phyloP scores from a whole-genome alignment of 1,284 basidiomycete genomes.

The Irpex sp. region DNA sequence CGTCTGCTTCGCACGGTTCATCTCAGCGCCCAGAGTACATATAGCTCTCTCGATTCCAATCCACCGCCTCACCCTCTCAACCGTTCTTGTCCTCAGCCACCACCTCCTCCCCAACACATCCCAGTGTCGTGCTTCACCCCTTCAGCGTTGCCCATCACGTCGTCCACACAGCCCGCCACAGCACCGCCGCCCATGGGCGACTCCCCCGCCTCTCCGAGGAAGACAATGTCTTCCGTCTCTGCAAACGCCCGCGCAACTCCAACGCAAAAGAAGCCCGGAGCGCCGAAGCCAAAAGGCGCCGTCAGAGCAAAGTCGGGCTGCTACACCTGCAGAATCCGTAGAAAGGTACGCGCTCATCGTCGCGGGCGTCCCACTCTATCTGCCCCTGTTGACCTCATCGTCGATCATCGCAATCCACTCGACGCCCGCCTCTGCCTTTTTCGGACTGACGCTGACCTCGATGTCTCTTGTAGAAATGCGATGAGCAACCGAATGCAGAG shows the following conservation, averaged over 20 bases:
- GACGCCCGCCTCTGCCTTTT: slow-evolving; percentile 13
- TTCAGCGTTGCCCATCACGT: slow-evolving; percentile 14
- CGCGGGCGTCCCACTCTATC: slow-evolving; percentile 13
- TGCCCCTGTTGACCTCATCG: slow-evolving; percentile 12
- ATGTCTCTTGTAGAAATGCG: slow-evolving; percentile 63
- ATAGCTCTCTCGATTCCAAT: slow-evolving; percentile 19
- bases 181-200: slow-evolving; percentile 27
- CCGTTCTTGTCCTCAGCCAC: slow-evolving; percentile 17
- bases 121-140: slow-evolving; percentile 16
- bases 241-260: slow-evolving; percentile 28
- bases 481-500: slow-evolving; percentile 60
- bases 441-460: slow-evolving; percentile 13
- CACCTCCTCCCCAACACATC: slow-evolving; percentile 21
- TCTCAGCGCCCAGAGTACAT: slow-evolving; percentile 32
- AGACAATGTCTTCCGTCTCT: slow-evolving; percentile 33
- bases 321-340: slow-evolving; percentile 79
- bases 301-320: slow-evolving; percentile 80
- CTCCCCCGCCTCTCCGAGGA: slow-evolving; percentile 29
- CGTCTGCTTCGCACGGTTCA: slow-evolving; percentile 22
- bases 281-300: slow-evolving; percentile 72
- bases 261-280: slow-evolving; percentile 43
- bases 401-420: slow-evolving; percentile 13
- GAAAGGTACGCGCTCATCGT: slow-evolving; percentile 52
- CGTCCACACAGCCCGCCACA: slow-evolving; percentile 15
- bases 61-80: slow-evolving; percentile 16